Evolutionary conservation across 73 alveolate genomes (phyloP), one percentile per base, ranked within the genome.

Genomic region (Tetrahymena thermophila): DNA sequence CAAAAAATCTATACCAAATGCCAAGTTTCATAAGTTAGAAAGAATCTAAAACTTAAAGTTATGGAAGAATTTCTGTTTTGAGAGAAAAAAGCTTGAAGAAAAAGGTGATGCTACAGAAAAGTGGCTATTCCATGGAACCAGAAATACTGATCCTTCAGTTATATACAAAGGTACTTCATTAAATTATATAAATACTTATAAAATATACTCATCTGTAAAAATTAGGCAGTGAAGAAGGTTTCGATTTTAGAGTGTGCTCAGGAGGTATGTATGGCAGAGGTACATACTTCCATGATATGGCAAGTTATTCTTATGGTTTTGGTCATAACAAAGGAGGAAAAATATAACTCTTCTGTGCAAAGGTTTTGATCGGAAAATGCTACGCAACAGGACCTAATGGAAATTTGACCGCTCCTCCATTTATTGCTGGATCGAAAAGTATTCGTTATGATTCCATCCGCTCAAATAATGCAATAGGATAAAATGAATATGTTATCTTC

Each of bases 241-340:
- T 71, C 31, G 89, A 71, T 31, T 71, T 71, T 31, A 71, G 89
- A 71, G 89, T 71, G n/a, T 71, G 89, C 37, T n/a, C 3, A 71
- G 89, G 89, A 71, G 89, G 89, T 71, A 71, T 71, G 89, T 71
- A 71, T 71, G 89, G 89, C n/a, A 71, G 89, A 25, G 89, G 89
- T 71, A 71, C 89, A 28, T 71, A 71, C 11, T 71, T 71, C 37
- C 89, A 71, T 71, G 89, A 71, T 8, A 71, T 71, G 89, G 89
- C 89, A 3, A 71, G 89, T 31, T 71, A 71, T 71, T 71, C 89
- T 25, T 71, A 71, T 31, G 89, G 89, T 8, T 71, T 71, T 31
- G 89, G 89, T 25, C 89, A 71, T 71, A 71, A 71, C 31, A 71
- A 71, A n/a, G 89, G 89, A 10, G 89, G 89, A n/a, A 71, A 71